Percentiles rank a stretch among this genome's conserved stretches.
phyloP scores from a whole-genome alignment of 2,329 filamentous ascomycete species.

The Nemania diffusa region DNA sequence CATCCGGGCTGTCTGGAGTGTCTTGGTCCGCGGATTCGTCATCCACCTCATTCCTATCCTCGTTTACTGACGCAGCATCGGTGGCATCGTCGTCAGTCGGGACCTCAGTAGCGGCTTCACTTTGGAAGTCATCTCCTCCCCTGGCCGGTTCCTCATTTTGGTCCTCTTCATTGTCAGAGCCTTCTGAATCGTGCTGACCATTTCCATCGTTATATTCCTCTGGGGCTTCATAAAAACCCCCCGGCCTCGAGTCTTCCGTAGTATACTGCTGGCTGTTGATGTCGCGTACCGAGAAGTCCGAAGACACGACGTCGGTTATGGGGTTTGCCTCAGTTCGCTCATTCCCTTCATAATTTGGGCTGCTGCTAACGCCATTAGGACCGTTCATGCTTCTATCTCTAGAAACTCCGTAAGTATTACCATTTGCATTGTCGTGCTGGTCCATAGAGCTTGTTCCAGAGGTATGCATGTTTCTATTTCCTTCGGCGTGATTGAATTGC shows the following conservation, averaged over 20 bases:
- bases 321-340: neutral
- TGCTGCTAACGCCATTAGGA: neutral
- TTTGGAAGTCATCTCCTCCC: constrained; percentile 19
- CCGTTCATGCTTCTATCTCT: neutral
- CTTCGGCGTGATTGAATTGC: constrained; percentile 29
- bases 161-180: neutral
- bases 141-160: constrained; percentile 8
- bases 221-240: neutral
- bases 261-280: neutral
- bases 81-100: constrained; percentile 23
- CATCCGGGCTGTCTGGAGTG: constrained; percentile 14
- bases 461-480: constrained; percentile 5
- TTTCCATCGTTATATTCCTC: neutral
- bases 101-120: constrained; percentile 21
- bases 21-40: constrained; percentile 19
- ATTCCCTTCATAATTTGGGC: constrained; percentile 3
- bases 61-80: constrained; percentile 23
- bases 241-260: neutral
- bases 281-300: neutral
- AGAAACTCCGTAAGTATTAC: neutral
- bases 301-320: neutral
- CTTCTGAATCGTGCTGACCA: neutral
- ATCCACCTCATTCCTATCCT: constrained; percentile 18
- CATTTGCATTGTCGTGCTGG: constrained; percentile 7
- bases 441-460: constrained; percentile 1